Percentiles rank a stretch among this genome's conserved stretches.
phyloP scores from a whole-genome alignment of 2,329 filamentous ascomycete genomes.

The Hirsutella rhossiliensis region DNA sequence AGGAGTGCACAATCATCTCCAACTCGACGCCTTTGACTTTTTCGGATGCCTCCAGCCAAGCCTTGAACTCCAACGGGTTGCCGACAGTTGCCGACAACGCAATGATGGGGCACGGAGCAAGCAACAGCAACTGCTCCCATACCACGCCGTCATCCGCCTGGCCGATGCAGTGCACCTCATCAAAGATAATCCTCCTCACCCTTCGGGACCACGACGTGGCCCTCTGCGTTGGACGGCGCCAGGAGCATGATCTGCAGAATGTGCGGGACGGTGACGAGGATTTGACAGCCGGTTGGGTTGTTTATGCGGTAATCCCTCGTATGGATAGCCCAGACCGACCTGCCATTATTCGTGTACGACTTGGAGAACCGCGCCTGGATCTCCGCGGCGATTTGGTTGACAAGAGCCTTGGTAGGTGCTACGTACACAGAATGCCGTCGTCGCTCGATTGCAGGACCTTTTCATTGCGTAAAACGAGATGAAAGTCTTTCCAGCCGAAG shows the following conservation, averaged over 20 bases:
- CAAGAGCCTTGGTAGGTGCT: constrained; percentile 69
- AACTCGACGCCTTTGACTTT: constrained; percentile 49
- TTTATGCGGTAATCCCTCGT: constrained; percentile 67
- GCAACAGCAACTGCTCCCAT: constrained; percentile 66
- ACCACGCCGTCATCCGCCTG: constrained; percentile 64
- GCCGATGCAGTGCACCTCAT: constrained; percentile 72
- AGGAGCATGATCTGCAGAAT: constrained; percentile 70
- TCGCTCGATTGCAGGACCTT: constrained; percentile 54
- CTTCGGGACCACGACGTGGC: constrained; percentile 47
- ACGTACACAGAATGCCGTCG: constrained; percentile 67
- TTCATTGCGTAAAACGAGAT: constrained; percentile 81
- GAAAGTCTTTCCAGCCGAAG: constrained; percentile 71
- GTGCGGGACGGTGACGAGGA: constrained; percentile 67
- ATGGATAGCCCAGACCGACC: constrained; percentile 69
- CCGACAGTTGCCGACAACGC: constrained; percentile 71
- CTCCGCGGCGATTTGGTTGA: constrained; percentile 75
- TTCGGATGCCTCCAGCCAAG: constrained; percentile 56
- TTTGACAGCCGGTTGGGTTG: constrained; percentile 58
- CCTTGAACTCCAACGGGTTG: constrained; percentile 57
- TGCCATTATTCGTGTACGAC: constrained; percentile 43
- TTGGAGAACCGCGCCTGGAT: constrained; percentile 66
- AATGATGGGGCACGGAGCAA: constrained; percentile 66
- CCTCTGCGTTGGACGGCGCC: constrained; percentile 49
- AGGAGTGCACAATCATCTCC: constrained; percentile 54
- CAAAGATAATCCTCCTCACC: constrained; percentile 67